Evolutionary conservation across 768 basidiomycete species (phyloP).

Genomic region (Psilocybe subaeruginosa): DNA sequence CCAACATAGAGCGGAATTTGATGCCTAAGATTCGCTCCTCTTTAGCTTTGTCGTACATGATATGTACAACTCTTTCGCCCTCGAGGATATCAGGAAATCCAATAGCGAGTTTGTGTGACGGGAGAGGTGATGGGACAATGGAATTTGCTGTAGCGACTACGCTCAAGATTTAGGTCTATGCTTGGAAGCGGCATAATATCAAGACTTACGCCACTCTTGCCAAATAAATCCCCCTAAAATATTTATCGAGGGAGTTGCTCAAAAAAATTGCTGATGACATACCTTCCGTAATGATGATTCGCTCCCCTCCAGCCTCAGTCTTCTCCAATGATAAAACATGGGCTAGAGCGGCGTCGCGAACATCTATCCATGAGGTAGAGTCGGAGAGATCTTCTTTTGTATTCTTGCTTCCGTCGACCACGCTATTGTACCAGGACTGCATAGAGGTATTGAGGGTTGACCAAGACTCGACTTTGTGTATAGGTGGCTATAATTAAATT

Average conservation of each 20-base stretch:
- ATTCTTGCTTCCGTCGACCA: constrained; percentile 23
- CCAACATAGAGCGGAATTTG: constrained; percentile 21
- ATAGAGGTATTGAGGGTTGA: constrained; percentile 43
- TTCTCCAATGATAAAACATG: constrained; percentile 55
- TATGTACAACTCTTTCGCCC: constrained; percentile 4
- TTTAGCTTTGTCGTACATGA: constrained; percentile 16
- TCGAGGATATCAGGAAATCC: constrained; percentile 29
- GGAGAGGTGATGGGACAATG: constrained; percentile 25
- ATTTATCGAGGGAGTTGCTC: neutral
- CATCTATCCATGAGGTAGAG: constrained; percentile 44
- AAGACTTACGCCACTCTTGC: constrained; percentile 39
- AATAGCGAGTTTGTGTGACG: constrained; percentile 24
- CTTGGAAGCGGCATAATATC: neutral
- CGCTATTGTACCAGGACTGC: constrained; percentile 26
- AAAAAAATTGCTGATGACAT: neutral
- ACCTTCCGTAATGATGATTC: constrained; percentile 52
- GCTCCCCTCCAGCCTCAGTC: constrained; percentile 51
- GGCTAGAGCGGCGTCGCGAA: constrained; percentile 57
- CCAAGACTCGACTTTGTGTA: constrained; percentile 36
- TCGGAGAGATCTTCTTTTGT: constrained; percentile 17
- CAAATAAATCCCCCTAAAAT: constrained; percentile 27
- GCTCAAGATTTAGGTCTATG: neutral
- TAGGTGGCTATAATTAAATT: neutral
- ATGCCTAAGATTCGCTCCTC: constrained; percentile 33
- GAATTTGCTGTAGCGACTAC: constrained; percentile 37